Evolutionary conservation across 768 basidiomycete genomes (phyloP).

Genomic region (Russula emetica): DNA sequence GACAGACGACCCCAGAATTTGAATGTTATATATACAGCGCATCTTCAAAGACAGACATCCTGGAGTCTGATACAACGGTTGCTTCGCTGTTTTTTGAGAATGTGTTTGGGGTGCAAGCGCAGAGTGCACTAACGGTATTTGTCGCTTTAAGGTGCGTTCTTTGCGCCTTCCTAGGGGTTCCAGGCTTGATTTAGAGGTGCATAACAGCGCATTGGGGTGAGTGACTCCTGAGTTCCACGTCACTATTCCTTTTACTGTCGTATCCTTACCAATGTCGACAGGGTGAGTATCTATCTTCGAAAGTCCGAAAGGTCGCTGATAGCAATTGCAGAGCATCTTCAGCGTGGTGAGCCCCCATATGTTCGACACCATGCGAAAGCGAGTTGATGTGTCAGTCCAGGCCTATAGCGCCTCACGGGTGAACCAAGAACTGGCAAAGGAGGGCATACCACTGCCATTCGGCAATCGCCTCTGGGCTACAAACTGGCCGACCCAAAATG

Average conservation of each 20-base stretch:
- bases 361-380: not conserved
- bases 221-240: slow-evolving; percentile 5
- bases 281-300: slow-evolving; percentile 5
- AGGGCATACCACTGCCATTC: slow-evolving; percentile 57
- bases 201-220: slow-evolving; percentile 37
- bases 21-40: slow-evolving; percentile 31
- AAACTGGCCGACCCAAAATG: slow-evolving; percentile 56
- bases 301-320: not conserved
- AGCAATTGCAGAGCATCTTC: slow-evolving; percentile 19
- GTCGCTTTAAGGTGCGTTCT: slow-evolving; percentile 48
- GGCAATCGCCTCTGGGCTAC: slow-evolving; percentile 58
- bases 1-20: not conserved
- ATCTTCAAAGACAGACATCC: slow-evolving; percentile 47
- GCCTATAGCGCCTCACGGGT: slow-evolving; percentile 50
- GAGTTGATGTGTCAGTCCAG: slow-evolving; percentile 30
- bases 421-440: slow-evolving; percentile 61
- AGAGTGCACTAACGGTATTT: slow-evolving; percentile 53
- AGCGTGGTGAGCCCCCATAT: not conserved
- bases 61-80: slow-evolving; percentile 49
- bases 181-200: not conserved
- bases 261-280: not conserved
- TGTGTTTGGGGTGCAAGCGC: slow-evolving; percentile 51
- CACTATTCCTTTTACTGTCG: not conserved
- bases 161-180: not conserved
- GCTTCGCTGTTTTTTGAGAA: slow-evolving; percentile 56